These are phyloP conservation scores for Hydnum rufescens DNA, from an alignment of 768 basidiomycete genomes.

Conservation along the genomic window DNA sequence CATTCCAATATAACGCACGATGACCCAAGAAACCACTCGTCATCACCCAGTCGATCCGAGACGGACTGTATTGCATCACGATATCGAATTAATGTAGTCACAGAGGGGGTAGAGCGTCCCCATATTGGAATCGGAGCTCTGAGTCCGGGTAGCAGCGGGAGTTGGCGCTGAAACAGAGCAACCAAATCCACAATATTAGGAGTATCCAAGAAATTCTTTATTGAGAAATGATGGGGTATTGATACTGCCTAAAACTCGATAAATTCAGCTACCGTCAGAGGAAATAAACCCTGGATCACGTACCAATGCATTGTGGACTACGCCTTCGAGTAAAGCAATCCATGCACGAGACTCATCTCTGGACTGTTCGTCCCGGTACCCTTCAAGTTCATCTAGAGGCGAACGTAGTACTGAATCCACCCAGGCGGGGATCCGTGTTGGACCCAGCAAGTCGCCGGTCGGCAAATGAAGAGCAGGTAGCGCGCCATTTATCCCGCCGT, in stretches of 20 bases:
- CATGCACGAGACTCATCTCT: slow-evolving; percentile 65
- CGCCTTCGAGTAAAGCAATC: slow-evolving; percentile 58
- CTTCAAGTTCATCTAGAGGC: slow-evolving; percentile 27
- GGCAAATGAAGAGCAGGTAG: slow-evolving; percentile 57
- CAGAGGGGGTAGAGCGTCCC: slow-evolving; percentile 34
- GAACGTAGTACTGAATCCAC: slow-evolving; percentile 30
- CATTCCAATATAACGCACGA: slow-evolving; percentile 30
- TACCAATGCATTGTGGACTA: slow-evolving; percentile 59
- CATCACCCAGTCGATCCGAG: slow-evolving; percentile 52
- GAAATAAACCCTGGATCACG: slow-evolving; percentile 13
- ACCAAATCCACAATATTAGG: slow-evolving; percentile 17
- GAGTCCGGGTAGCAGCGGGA: slow-evolving; percentile 51
- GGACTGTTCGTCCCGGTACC: slow-evolving; percentile 38
- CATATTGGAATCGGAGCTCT: slow-evolving; percentile 39
- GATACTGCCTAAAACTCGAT: slow-evolving; percentile 14
- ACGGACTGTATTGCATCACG: slow-evolving; percentile 52
- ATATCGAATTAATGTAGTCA: slow-evolving; percentile 28
- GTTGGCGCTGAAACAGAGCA: slow-evolving; percentile 40
- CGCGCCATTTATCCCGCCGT: slow-evolving; percentile 46
- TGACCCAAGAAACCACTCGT: slow-evolving; percentile 68
- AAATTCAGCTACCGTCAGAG: slow-evolving; percentile 12
- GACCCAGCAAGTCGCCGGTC: slow-evolving; percentile 34
- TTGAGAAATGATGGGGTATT: neutral
- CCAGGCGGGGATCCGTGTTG: slow-evolving; percentile 56
- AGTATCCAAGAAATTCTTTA: neutral